phyloP scores from a whole-genome alignment of 192 early-diverging fungal genomes.

The Funneliformis mosseae region DNA sequence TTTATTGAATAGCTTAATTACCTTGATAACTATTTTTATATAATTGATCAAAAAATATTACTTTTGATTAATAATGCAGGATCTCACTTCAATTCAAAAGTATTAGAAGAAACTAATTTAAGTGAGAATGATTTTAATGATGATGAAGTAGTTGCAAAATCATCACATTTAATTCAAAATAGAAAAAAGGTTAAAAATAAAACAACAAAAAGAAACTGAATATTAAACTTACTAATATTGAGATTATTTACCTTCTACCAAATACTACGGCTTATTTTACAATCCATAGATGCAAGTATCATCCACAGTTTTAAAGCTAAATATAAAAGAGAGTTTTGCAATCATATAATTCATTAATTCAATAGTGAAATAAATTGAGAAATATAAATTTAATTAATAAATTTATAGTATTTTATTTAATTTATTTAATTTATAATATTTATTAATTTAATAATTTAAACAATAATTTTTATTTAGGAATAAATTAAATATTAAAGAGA shows the following conservation, averaged over 20 bases:
- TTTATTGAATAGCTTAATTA: slow-evolving; percentile 26
- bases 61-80: slow-evolving; percentile 20
- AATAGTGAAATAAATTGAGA: neutral
- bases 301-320: slow-evolving; percentile 15
- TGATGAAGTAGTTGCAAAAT: neutral
- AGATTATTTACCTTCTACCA: slow-evolving; percentile 17
- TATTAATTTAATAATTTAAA: neutral
- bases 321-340: slow-evolving; percentile 3
- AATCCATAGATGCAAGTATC: slow-evolving; percentile 29
- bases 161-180: neutral
- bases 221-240: slow-evolving; percentile 10
- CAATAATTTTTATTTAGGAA: neutral
- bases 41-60: slow-evolving; percentile 8
- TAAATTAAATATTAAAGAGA: slow-evolving; percentile 15
- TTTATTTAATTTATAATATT: neutral
- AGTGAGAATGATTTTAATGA: neutral
- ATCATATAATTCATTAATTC: slow-evolving; percentile 2
- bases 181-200: neutral
- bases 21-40: slow-evolving; percentile 9
- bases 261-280: neutral
- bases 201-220: neutral
- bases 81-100: slow-evolving; percentile 18
- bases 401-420: neutral
- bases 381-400: neutral
- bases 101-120: neutral